Evolutionary conservation across 768 basidiomycete genomes (phyloP).

Genomic region (Termitomyces sp.): DNA sequence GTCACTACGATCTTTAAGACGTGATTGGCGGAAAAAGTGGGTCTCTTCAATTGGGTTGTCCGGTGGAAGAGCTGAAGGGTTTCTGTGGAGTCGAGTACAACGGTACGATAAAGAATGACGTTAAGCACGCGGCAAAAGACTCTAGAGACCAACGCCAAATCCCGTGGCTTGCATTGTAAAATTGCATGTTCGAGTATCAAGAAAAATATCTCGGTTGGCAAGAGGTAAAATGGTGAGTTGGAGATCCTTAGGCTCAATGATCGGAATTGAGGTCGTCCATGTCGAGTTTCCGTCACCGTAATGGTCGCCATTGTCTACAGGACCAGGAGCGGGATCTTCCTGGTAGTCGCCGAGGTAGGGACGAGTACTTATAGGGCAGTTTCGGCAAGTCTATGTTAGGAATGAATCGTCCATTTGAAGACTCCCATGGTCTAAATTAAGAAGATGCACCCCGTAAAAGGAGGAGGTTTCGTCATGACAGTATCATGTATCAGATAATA

Average conservation of each 20-base stretch:
- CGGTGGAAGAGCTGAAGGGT: slow-evolving; percentile 32
- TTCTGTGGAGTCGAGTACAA: slow-evolving; percentile 29
- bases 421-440: neutral
- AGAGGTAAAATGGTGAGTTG: slow-evolving; percentile 24
- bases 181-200: slow-evolving; percentile 34
- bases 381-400: neutral
- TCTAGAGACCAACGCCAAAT: slow-evolving; percentile 27
- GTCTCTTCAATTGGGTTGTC: slow-evolving; percentile 25
- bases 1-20: slow-evolving; percentile 37
- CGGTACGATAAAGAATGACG: slow-evolving; percentile 33
- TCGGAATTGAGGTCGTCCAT: slow-evolving; percentile 5
- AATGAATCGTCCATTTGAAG: neutral
- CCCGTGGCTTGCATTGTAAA: slow-evolving; percentile 22
- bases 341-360: neutral
- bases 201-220: slow-evolving; percentile 34
- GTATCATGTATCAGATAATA: neutral
- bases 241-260: slow-evolving; percentile 17
- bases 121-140: slow-evolving; percentile 29
- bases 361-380: no score
- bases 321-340: neutral
- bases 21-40: slow-evolving; percentile 23
- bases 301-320: slow-evolving; percentile 5
- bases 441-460: neutral
- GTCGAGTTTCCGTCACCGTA: slow-evolving; percentile 4
- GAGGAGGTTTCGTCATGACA: neutral